These are phyloP conservation scores for Pseudomonodictys pantanalensis DNA, from an alignment of 495 filamentous ascomycete genomes.

Conservation along the genomic window DNA sequence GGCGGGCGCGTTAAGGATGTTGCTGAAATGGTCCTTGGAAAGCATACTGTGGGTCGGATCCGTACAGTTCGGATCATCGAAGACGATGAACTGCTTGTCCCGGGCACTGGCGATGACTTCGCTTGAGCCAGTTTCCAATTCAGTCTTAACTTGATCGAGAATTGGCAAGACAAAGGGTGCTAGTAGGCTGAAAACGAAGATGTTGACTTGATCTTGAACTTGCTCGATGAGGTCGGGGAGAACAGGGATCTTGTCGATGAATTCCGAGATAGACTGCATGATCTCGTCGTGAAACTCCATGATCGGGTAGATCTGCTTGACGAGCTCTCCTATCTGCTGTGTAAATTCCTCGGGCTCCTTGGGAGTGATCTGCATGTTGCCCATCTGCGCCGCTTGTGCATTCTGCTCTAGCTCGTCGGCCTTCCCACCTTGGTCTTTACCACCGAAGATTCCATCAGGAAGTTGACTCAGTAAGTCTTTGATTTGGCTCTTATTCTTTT, in stretches of 20 bases:
- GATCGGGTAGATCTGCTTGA: constrained; percentile 75
- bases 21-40: constrained; percentile 84
- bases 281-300: constrained; percentile 86
- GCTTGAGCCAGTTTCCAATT: constrained; percentile 76
- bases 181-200: constrained; percentile 82
- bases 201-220: constrained; percentile 64
- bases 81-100: constrained; percentile 79
- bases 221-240: constrained; percentile 76
- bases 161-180: constrained; percentile 84
- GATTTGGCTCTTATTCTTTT: constrained; percentile 60
- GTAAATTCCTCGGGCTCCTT: constrained; percentile 75
- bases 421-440: constrained; percentile 64
- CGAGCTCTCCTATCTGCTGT: constrained; percentile 60
- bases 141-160: constrained; percentile 77
- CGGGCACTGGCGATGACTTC: constrained; percentile 80
- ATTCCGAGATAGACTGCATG: constrained; percentile 70
- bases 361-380: constrained; percentile 62
- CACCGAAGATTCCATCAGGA: constrained; percentile 70
- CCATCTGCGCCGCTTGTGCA: constrained; percentile 57
- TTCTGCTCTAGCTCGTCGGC: constrained; percentile 55
- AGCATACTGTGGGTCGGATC: constrained; percentile 96
- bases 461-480: constrained; percentile 74
- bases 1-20: constrained; percentile 79
- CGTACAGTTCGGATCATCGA: constrained; percentile 67
- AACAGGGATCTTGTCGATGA: constrained; percentile 76